Base-by-base conservation (phyloP, 139 green algal species). In the Mychonastes homosphaera region DNA sequence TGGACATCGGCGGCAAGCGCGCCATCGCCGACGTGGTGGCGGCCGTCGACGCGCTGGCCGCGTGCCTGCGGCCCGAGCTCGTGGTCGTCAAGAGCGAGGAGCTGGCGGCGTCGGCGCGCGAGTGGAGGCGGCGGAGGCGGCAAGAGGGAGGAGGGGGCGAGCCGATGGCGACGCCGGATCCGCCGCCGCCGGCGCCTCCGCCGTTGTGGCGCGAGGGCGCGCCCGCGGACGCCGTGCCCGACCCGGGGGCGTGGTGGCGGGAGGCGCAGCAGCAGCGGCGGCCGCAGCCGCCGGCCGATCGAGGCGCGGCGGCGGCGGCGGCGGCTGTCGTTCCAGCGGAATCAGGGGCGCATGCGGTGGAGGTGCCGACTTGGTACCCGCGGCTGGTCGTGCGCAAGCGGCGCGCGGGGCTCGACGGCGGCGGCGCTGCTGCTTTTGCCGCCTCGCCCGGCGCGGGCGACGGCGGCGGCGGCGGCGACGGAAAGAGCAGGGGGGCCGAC, bases 1-100 rank as follows among this genome's bases (percentile, higher is more conserved):
- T 54, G 32, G 64, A 72, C 24, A 72, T 72, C 24, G 64, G 64
- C 18, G 64, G 64, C 51, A 72, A 72, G 34, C 39, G 64, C 15
- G 41, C 66, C 32, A 35, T 72, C 3, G 45, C 56, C 30, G 49
- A 56, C 1, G 21, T 72, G 30, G 21, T 66, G 21, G 6, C 30
- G 40, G 40, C 66, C 19, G 43, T 72, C 26, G 56, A 56, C 13
- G 60, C 50, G 61, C 23, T 61, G 16, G 12, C 44, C 30, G 9
- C 30, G 21, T 32, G 49, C 5, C 50, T 67, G 21, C 29, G 56
- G 39, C 61, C 61, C 10, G 21, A 39, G 21, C 28, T 67, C 50
- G 24, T 67, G 19, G 61, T 62, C 10, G 61, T 67, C 9, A 67
- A 67, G 23, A 67, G 61, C 19, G 61, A 67, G 51, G 61, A 59